A percentile compares a stretch with the other conserved stretches of the same genome.
These are phyloP conservation scores for Ophiostoma triangulosporum DNA, from an alignment of 2,329 filamentous ascomycete species.

Conservation along the genomic window DNA sequence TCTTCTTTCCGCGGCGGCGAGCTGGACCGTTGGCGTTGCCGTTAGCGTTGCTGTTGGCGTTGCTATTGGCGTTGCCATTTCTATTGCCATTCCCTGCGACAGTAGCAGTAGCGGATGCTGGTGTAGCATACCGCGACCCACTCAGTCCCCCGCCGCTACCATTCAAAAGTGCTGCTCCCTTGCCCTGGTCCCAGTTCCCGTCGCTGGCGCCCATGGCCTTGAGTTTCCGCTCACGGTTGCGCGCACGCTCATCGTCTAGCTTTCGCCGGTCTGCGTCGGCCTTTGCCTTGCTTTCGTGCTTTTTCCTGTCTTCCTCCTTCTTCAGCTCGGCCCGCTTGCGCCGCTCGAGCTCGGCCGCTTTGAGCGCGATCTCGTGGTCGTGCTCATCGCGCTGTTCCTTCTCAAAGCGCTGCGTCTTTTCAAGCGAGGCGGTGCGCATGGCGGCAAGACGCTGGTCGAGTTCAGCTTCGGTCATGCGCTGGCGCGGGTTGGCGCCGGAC, in stretches of 20 bases:
- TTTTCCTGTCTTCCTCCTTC: slow-evolving; percentile 31
- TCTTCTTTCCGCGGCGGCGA: neutral
- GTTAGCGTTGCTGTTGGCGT: neutral
- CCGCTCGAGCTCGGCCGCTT: slow-evolving; percentile 34
- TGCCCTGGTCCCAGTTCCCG: slow-evolving; percentile 46
- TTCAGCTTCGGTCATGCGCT: slow-evolving; percentile 46
- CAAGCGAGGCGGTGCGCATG: slow-evolving; percentile 44
- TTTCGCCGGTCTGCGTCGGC: slow-evolving; percentile 37
- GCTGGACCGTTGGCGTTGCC: neutral
- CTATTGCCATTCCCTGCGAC: neutral
- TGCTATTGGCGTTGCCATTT: neutral
- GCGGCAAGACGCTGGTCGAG: slow-evolving; percentile 46
- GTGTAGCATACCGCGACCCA: slow-evolving; percentile 8
- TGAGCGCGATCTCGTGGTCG: slow-evolving; percentile 34
- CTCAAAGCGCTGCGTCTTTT: slow-evolving; percentile 46
- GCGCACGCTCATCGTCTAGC: slow-evolving; percentile 45
- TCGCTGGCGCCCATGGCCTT: slow-evolving; percentile 42
- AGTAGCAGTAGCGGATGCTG: neutral
- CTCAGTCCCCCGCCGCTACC: slow-evolving; percentile 12
- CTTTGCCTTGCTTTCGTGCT: slow-evolving; percentile 20
- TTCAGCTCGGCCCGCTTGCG: slow-evolving; percentile 26
- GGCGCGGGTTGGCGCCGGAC: slow-evolving; percentile 45
- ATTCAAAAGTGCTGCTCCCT: slow-evolving; percentile 24
- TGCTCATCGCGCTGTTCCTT: slow-evolving; percentile 43
- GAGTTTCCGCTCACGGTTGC: slow-evolving; percentile 47